Conservation (phyloP, 2,329 filamentous ascomycete species). For the Chaetomium strumarium region DNA sequence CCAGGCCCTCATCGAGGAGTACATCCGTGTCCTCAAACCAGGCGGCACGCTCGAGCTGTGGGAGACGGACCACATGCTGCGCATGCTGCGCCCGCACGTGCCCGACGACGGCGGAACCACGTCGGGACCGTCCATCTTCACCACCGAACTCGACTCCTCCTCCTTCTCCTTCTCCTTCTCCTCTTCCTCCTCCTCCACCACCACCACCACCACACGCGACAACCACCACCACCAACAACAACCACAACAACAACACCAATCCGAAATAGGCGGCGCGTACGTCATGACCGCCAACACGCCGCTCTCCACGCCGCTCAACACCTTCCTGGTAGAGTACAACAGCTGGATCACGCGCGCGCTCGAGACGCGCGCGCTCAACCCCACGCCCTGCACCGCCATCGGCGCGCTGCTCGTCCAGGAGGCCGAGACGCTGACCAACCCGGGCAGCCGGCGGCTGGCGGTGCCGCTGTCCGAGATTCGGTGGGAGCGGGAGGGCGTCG, state of each 20-base stretch:
- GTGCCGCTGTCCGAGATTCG: conserved; percentile 78
- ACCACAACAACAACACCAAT: conserved; percentile 42
- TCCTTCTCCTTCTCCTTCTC: too few species aligned
- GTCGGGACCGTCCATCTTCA: conserved; percentile 23
- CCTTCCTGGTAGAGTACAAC: conserved; percentile 78
- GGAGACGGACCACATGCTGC: conserved; percentile 81
- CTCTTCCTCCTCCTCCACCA: too few species aligned
- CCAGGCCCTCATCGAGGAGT: conserved; percentile 59
- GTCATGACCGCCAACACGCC: conserved; percentile 77
- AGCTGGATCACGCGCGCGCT: conserved; percentile 72
- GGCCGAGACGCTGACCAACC: conserved; percentile 61
- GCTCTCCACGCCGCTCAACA: conserved; percentile 73
- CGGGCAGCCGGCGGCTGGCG: conserved; percentile 72
- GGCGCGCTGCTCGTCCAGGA: conserved; percentile 77
- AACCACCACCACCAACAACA: background rate
- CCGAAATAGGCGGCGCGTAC: conserved; percentile 70
- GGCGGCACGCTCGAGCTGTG: conserved; percentile 81
- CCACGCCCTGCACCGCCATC: conserved; percentile 73
- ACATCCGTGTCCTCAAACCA: conserved; percentile 66
- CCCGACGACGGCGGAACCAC: conserved; percentile 41
- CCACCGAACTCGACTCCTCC: background rate
- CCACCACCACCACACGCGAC: background rate
- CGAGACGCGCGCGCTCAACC: conserved; percentile 61
- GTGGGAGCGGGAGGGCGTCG: conserved; percentile 76
- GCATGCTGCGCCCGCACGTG: conserved; percentile 75